Evolutionary conservation across 23 red algal genomes (phyloP), one percentile per base, ranked within the genome.

Genomic region (Gracilaria domingensis): DNA sequence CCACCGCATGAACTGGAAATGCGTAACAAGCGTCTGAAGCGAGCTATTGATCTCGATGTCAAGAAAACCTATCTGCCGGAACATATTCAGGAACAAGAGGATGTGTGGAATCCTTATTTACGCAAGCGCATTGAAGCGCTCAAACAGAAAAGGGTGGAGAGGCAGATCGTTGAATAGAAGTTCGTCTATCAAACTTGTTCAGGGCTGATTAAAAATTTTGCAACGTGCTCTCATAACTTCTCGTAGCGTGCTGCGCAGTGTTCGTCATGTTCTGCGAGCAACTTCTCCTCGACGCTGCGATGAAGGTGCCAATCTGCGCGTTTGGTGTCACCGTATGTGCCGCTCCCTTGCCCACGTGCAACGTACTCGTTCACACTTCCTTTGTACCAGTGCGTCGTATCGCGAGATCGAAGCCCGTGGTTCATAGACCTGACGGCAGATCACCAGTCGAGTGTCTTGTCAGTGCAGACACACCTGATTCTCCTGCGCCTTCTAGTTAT

Each of bases 31-130:
- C 97, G 97, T 54, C 75, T 99, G 13, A 99, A 95, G 82, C 93
- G 97, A 30, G 97, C 97, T 28, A 85, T 99, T 65, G 94, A 99
- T 91, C 80, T 99, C 57, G 88, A 93, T 38, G 74, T 99, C 49
- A 99, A 99, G 85, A 94, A 99, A 53, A 99, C 97, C 21, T 82
- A 96, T 57, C 66, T 99, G 29, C 73, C 96, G 4, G 87, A 89
- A 14, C 66, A 96, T 34, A 89, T 96, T 42, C 86, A 90, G 65
- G 66, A 55, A 51, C 85, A 99, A 67, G 91, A 96, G 60, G 97
- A 99, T 67, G 81, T 99, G 16, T 99, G 97, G 97, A 96, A 96
- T 37, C 94, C 97, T 28, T 99, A 99, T 79, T 57, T 99, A 30
- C 78, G 86, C 13, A 75, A 65, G 65, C 93, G 97, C 20, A 54